phyloP scores from a whole-genome alignment of 805 yeast genomes.

The Saccharomycopsis sp. region DNA sequence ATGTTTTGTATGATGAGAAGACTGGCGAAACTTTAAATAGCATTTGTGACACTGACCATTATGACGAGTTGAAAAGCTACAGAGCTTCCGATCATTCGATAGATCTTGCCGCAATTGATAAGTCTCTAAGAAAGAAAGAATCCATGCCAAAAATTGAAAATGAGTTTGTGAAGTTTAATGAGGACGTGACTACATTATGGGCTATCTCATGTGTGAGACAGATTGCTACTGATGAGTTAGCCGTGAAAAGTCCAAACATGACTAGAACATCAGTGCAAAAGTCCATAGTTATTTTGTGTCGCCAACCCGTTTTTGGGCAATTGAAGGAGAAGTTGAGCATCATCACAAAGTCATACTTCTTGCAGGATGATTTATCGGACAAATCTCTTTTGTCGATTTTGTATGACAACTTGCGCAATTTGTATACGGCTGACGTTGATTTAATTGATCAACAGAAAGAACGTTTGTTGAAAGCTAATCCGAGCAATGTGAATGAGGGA shows the following conservation, averaged over 20 bases:
- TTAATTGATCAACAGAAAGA: background rate
- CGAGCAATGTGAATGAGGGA: conserved; percentile 27
- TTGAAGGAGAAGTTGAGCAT: conserved; percentile 85
- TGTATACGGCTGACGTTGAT: conserved; percentile 26
- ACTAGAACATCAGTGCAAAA: conserved; percentile 88
- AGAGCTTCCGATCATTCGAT: conserved; percentile 34
- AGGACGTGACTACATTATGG: conserved; percentile 61
- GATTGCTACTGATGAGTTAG: conserved; percentile 51
- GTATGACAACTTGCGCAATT: conserved; percentile 52
- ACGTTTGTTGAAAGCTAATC: conserved; percentile 2
- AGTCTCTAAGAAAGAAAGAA: conserved; percentile 1
- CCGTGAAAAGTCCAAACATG: conserved; percentile 49
- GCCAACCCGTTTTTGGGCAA: conserved; percentile 82
- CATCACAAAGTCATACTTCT: conserved; percentile 77
- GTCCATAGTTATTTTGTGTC: conserved; percentile 75
- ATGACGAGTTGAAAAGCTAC: conserved; percentile 20
- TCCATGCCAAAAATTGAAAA: background rate
- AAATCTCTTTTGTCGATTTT: conserved; percentile 56
- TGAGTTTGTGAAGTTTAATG: conserved; percentile 14
- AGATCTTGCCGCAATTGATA: conserved; percentile 27
- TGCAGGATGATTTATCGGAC: conserved; percentile 71
- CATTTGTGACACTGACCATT: conserved; percentile 24
- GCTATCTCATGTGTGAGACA: conserved; percentile 93
- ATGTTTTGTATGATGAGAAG: conserved; percentile 60
- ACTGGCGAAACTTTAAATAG: conserved; percentile 36